These are phyloP conservation scores for Insectozyma bohioensis DNA, from an alignment of 1,139 yeast species.

Conservation along the genomic window DNA sequence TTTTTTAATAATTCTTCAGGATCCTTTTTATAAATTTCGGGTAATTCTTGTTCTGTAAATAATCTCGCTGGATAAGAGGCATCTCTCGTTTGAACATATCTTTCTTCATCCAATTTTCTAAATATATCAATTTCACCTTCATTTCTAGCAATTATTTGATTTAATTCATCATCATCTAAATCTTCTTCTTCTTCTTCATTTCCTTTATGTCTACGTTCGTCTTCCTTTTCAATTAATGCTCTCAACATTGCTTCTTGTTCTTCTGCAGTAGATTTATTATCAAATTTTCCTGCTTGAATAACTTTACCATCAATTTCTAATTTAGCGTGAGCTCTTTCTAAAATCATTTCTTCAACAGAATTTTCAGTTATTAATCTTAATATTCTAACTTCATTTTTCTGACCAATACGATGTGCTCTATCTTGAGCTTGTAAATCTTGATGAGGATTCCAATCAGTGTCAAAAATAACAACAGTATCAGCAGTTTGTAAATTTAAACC, in stretches of 20 bases:
- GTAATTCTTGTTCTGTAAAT: slow-evolving; percentile 61
- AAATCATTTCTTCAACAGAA: slow-evolving; percentile 79
- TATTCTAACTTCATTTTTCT: slow-evolving; percentile 81
- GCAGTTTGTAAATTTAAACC: slow-evolving; percentile 87
- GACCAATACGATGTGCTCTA: slow-evolving; percentile 89
- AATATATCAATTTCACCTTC: slow-evolving; percentile 58
- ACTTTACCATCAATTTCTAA: slow-evolving; percentile 86
- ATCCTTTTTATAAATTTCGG: slow-evolving; percentile 53
- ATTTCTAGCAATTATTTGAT: slow-evolving; percentile 68
- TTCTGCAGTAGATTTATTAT: slow-evolving; percentile 77
- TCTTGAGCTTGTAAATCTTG: slow-evolving; percentile 92
- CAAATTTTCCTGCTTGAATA: slow-evolving; percentile 86
- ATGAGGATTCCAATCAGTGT: slow-evolving; percentile 92
- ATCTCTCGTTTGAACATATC: slow-evolving; percentile 41
- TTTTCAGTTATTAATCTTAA: slow-evolving; percentile 77
- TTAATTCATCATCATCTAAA: slow-evolving; percentile 69
- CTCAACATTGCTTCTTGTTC: slow-evolving; percentile 79
- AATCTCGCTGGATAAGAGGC: slow-evolving; percentile 51
- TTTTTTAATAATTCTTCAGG: slow-evolving; percentile 53
- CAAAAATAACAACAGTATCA: slow-evolving; percentile 83
- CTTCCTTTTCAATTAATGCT: slow-evolving; percentile 70
- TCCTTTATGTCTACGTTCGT: slow-evolving; percentile 48
- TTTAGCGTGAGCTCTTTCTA: slow-evolving; percentile 80
- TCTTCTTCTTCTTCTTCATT: slow-evolving; percentile 40
- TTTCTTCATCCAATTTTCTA: slow-evolving; percentile 56